These are phyloP conservation scores for Cystobasidium tubakii DNA, from an alignment of 768 basidiomycete species.

Conservation along the genomic window DNA sequence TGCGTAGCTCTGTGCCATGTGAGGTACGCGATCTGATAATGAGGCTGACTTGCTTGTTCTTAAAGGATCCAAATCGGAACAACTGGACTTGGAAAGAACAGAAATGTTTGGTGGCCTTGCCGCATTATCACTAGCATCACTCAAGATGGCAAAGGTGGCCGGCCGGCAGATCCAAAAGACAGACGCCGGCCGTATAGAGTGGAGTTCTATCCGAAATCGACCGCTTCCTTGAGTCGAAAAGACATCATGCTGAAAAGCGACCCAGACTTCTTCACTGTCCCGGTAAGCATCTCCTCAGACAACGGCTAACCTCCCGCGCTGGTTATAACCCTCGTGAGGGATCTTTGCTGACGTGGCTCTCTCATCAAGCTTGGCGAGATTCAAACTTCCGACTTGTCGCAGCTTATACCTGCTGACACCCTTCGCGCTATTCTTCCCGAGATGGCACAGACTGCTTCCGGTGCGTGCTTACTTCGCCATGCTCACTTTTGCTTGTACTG, in stretches of 20 bases:
- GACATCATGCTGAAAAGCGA: not conserved
- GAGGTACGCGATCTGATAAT: too few species aligned
- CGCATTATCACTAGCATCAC: not conserved
- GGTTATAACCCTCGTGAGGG: too few species aligned
- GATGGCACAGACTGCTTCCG: not conserved
- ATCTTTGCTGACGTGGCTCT: too few species aligned
- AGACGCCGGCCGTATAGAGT: slow-evolving; percentile 15
- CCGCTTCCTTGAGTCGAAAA: not conserved
- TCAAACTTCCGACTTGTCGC: not conserved
- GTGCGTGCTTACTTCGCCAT: not conserved
- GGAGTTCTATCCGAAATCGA: slow-evolving; percentile 13
- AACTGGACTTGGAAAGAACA: not conserved
- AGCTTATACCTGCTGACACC: not conserved
- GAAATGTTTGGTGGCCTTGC: slow-evolving; percentile 20
- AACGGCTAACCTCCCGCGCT: too few species aligned
- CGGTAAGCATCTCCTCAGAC: not conserved
- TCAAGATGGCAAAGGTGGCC: not conserved
- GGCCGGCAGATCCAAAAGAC: not conserved
- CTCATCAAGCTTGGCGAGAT: not conserved
- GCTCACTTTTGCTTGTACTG: not conserved
- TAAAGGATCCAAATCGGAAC: slow-evolving; percentile 19
- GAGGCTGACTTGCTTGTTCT: not conserved
- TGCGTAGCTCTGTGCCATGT: not conserved
- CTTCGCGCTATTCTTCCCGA: not conserved
- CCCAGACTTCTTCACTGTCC: not conserved